Evolutionary conservation across 371 early-diverging fungal genomes (phyloP).

Genomic region (Parasitella parasitica): DNA sequence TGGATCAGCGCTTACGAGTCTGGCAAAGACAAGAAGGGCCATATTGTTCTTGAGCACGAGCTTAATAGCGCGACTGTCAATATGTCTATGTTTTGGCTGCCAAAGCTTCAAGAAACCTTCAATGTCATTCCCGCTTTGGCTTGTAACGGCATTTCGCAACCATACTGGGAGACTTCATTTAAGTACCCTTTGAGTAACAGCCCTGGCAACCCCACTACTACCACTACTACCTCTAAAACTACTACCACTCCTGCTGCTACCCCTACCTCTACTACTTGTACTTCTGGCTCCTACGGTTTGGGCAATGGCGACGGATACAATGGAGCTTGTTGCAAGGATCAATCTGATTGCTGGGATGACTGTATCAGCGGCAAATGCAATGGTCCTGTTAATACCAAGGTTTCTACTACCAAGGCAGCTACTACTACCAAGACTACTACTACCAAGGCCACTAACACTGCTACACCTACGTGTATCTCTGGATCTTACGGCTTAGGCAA

Average conservation of each 20-base stretch:
- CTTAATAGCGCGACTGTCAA: conserved; percentile 46
- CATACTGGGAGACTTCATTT: conserved; percentile 45
- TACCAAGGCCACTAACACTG: neutral
- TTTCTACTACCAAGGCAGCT: neutral
- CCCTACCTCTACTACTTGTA: neutral
- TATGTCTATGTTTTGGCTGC: conserved; percentile 51
- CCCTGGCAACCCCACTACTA: neutral
- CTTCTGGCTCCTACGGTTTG: conserved; percentile 3
- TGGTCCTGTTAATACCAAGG: conserved; percentile 8
- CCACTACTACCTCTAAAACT: neutral
- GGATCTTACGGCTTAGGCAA: conserved; percentile 3
- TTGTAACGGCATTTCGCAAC: conserved; percentile 50
- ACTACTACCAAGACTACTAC: neutral
- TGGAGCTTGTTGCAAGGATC: conserved; percentile 14
- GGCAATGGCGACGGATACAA: conserved; percentile 15
- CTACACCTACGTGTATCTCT: conserved; percentile 2
- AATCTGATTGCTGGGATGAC: conserved; percentile 15
- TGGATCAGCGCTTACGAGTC: conserved; percentile 43
- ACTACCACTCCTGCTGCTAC: neutral
- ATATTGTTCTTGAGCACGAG: conserved; percentile 55
- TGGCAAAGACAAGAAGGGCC: conserved; percentile 41
- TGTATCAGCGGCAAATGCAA: conserved; percentile 14
- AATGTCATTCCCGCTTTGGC: conserved; percentile 43
- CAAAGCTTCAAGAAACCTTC: conserved; percentile 38
- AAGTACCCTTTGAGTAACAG: neutral